Conservation (phyloP, 495 filamentous ascomycete species). For the Amorphotheca resinae region DNA sequence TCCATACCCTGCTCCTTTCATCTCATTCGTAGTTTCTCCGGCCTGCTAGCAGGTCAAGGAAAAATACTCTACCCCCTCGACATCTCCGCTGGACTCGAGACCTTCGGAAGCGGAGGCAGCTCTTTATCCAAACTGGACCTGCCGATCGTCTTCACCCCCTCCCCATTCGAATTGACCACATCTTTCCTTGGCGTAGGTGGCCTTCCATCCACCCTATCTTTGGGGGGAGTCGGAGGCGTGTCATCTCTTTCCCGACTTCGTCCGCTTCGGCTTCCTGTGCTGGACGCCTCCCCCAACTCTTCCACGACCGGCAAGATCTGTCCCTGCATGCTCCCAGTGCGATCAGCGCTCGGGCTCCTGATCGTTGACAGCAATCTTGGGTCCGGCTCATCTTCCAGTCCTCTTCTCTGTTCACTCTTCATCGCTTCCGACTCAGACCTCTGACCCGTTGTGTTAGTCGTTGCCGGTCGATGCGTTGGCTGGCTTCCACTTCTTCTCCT, state of each 20-base stretch:
- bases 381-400: conserved; percentile 40
- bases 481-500: conserved; percentile 23
- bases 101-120: conserved; percentile 13
- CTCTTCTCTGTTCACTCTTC: conserved; percentile 20
- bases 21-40: background rate
- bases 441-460: conserved; percentile 29
- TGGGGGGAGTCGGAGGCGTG: conserved; percentile 16
- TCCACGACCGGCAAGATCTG: conserved; percentile 84
- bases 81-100: background rate
- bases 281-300: conserved; percentile 74
- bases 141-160: conserved; percentile 7
- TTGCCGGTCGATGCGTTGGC: conserved; percentile 23
- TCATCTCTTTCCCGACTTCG: conserved; percentile 12
- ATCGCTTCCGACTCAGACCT: conserved; percentile 36
- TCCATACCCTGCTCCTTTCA: background rate
- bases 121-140: conserved; percentile 20
- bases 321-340: conserved; percentile 38
- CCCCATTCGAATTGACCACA: conserved; percentile 1
- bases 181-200: conserved; percentile 1
- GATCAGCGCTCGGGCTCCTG: conserved; percentile 39
- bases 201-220: conserved; percentile 7
- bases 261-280: conserved; percentile 23
- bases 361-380: conserved; percentile 36
- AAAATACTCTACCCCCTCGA: background rate
- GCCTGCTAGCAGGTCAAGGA: background rate